A percentile compares a stretch with the other conserved stretches of the same genome.
phyloP scores from a whole-genome alignment of 108 stramenopile species.

The Nitzschia inconspicua region DNA sequence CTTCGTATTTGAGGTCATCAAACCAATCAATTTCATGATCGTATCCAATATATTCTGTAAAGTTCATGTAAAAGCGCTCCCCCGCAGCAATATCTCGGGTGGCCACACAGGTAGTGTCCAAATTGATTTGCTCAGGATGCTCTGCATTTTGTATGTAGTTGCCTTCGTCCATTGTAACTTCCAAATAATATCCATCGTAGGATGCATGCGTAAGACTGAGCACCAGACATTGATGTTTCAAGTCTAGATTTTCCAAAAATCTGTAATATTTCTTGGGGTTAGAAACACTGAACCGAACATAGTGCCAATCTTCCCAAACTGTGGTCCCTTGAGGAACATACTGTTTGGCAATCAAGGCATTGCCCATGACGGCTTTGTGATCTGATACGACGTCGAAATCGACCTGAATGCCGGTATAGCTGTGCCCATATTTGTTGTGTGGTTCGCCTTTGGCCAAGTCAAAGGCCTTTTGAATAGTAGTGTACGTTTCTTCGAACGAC shows the following conservation, averaged over 20 bases:
- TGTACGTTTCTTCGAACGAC: too few relatives aligned
- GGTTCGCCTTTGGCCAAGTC: too few relatives aligned
- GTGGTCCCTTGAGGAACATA: not conserved
- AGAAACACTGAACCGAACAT: not conserved
- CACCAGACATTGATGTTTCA: not conserved
- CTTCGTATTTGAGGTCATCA: too few relatives aligned
- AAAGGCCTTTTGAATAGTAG: too few relatives aligned
- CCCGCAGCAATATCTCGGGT: constrained; percentile 4
- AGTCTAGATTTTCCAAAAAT: not conserved
- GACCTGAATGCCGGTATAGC: too few relatives aligned
- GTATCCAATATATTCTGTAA: not conserved
- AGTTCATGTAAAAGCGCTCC: not conserved
- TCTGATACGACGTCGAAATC: too few relatives aligned
- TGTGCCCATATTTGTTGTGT: too few relatives aligned
- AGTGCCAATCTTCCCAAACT: constrained; percentile 1
- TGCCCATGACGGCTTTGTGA: too few relatives aligned
- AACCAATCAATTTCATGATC: not conserved
- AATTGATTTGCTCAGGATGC: not conserved
- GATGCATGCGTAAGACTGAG: constrained; percentile 2
- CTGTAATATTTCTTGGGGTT: not conserved
- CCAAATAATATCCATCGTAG: not conserved
- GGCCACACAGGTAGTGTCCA: not conserved
- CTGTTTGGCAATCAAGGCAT: too few relatives aligned
- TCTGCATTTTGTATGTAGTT: not conserved
- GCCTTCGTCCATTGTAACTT: constrained; percentile 8